Conservation (phyloP, 2,329 filamentous ascomycete species). For the Trichoderma oligosporum region DNA sequence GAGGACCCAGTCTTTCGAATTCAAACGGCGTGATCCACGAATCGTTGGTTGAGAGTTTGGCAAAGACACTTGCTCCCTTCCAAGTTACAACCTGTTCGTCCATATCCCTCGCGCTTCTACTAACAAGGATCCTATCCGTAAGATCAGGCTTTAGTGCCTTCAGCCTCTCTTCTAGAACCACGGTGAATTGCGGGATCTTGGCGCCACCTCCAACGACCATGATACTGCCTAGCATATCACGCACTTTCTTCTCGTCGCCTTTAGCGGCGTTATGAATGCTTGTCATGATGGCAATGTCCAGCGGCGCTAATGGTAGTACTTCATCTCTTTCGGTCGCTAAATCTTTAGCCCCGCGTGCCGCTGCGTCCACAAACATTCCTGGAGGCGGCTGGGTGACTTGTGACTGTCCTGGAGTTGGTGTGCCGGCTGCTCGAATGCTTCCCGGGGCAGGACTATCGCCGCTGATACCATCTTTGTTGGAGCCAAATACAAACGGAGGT, state of each 20-base stretch:
- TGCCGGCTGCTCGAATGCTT: conserved; percentile 48
- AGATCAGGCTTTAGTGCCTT: conserved; percentile 62
- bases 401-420: conserved; percentile 37
- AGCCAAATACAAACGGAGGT: conserved; percentile 54
- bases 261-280: conserved; percentile 83
- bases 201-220: conserved; percentile 86
- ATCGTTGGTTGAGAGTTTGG: conserved; percentile 86
- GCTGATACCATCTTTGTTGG: conserved; percentile 41
- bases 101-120: conserved; percentile 78
- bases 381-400: conserved; percentile 37
- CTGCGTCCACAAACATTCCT: conserved; percentile 49
- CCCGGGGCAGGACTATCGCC: conserved; percentile 52
- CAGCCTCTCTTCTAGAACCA: conserved; percentile 78
- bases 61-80: conserved; percentile 98
- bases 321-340: conserved; percentile 70
- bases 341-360: conserved; percentile 47
- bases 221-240: conserved; percentile 83
- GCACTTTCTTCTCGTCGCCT: conserved; percentile 86
- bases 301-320: conserved; percentile 74
- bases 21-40: conserved; percentile 88
- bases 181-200: conserved; percentile 74
- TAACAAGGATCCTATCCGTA: conserved; percentile 58
- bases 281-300: conserved; percentile 86
- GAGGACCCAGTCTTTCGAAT: conserved; percentile 79
- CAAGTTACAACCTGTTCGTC: conserved; percentile 96